These are phyloP conservation scores for Oryza punctata DNA, from an alignment of 176 grass and related monocot species.

Conservation along the genomic window DNA sequence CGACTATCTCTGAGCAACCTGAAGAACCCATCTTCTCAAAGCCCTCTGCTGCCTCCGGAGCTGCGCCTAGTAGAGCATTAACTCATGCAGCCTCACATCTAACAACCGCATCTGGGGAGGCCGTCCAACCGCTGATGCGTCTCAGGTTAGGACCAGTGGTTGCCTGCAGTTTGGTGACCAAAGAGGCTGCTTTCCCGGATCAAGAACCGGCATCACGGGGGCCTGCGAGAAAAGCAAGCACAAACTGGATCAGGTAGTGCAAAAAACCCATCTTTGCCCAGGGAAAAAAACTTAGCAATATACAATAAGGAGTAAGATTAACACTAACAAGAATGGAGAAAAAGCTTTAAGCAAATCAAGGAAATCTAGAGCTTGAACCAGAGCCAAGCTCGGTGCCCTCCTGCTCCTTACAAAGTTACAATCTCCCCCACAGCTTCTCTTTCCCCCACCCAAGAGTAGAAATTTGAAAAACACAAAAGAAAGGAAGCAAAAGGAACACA, in stretches of 20 bases:
- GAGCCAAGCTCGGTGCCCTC: constrained; percentile 2
- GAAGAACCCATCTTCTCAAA: constrained; percentile 58
- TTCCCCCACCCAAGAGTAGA: background rate
- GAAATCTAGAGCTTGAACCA: background rate
- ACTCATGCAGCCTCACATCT: background rate
- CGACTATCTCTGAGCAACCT: constrained; percentile 88
- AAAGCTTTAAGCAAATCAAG: background rate
- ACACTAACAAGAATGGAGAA: constrained; percentile 6
- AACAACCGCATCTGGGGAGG: constrained; percentile 35
- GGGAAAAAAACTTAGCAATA: background rate
- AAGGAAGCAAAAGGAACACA: constrained; percentile 35
- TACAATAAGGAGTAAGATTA: background rate
- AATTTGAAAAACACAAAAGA: background rate
- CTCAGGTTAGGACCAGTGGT: constrained; percentile 23
- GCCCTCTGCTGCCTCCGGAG: constrained; percentile 5
- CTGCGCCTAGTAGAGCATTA: constrained; percentile 16
- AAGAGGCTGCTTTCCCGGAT: constrained; percentile 18
- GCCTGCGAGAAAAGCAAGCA: constrained; percentile 17
- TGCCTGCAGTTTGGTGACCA: constrained; percentile 18
- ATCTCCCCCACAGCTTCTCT: background rate
- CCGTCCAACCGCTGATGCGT: constrained; percentile 15
- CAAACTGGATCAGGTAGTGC: constrained; percentile 22
- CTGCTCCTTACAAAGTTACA: background rate
- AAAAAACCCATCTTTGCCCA: background rate
- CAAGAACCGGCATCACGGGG: constrained; percentile 39